Base-by-base conservation (phyloP, 345 rosid species). In the Euphorbia pulcherrima region DNA sequence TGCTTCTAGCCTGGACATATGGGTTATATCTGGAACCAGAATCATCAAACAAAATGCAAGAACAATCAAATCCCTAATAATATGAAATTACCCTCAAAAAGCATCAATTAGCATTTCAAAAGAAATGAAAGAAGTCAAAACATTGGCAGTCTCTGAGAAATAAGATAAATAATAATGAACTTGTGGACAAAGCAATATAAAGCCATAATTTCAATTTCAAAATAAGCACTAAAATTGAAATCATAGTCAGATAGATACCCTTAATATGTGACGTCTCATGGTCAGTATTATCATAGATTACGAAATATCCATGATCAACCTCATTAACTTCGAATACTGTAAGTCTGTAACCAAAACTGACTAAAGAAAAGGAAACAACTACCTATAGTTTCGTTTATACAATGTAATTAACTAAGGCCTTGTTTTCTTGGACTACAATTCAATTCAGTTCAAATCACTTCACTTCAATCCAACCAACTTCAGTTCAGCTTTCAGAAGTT, bases 1-100 rank as follows among this genome's bases (percentile, higher is more conserved):
- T 87, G 85, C 97, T 79, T 72, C 99, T 84, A 41, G 98, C 99
- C 76, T 95, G 99, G 62, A 92, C 97, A 75, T 91, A 95, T 12
- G 99, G 97, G 73, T 90, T 90, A 75, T 92, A 95, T 80, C 99
- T 90, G 82, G 18, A 21, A 71, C 47, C 62, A 77, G 37, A 64
- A 33, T 12, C 65, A 0, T 39, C 29, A 51, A 55, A 63, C 13
- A 17, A 39, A 26, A 60, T 3, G 37, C 54, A 37, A 14, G 60
- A 60, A 47, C 8, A 23, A 2, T 17, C n/a, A 60, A 60, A 18
- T 17, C 6, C 8, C 3, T 39, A 26, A 67, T 52, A 66, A 23
- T n/a, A 16, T 44, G 57, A 55, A n/a, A n/a, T n/a, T n/a, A n/a
- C n/a, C n/a, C n/a, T 23, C 28, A 14, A 60, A 69, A 29, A 21